phyloP scores from a whole-genome alignment of 345 rosid genomes.

The Eucalyptus camaldulensis region DNA sequence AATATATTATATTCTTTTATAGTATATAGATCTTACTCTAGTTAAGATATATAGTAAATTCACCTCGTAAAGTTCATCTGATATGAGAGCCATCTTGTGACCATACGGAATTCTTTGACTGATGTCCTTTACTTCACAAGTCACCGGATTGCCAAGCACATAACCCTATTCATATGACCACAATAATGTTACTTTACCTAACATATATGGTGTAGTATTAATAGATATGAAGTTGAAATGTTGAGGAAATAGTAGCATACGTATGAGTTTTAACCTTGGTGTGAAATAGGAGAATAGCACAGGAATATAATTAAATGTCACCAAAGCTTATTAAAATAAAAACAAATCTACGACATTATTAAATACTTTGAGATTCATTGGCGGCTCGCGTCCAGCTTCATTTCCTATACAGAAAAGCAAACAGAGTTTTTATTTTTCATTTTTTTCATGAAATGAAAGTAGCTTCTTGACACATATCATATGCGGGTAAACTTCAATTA shows the following conservation, averaged over 20 bases:
- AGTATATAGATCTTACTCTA: neutral
- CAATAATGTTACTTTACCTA: neutral
- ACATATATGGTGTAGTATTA: neutral
- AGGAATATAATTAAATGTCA: neutral
- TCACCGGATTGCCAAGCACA: constrained; percentile 27
- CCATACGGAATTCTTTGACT: constrained; percentile 15
- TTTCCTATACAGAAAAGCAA: neutral
- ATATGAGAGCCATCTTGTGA: constrained; percentile 40
- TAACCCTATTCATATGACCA: constrained; percentile 21
- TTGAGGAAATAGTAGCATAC: neutral
- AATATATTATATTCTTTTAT: neutral
- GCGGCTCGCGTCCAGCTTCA: neutral
- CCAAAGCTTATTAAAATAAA: neutral
- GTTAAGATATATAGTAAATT: neutral
- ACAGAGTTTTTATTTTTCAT: neutral
- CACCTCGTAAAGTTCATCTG: constrained; percentile 45
- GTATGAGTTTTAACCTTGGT: neutral
- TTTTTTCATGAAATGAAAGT: neutral
- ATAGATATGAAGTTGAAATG: neutral
- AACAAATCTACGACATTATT: neutral
- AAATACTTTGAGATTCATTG: neutral
- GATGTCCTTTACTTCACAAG: constrained; percentile 1
- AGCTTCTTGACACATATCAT: neutral
- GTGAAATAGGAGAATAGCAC: neutral
- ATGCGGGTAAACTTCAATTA: neutral